Evolutionary conservation across 2,329 filamentous ascomycete genomes (phyloP), one percentile per base, ranked within the genome.

Genomic region (Botryotinia convoluta): DNA sequence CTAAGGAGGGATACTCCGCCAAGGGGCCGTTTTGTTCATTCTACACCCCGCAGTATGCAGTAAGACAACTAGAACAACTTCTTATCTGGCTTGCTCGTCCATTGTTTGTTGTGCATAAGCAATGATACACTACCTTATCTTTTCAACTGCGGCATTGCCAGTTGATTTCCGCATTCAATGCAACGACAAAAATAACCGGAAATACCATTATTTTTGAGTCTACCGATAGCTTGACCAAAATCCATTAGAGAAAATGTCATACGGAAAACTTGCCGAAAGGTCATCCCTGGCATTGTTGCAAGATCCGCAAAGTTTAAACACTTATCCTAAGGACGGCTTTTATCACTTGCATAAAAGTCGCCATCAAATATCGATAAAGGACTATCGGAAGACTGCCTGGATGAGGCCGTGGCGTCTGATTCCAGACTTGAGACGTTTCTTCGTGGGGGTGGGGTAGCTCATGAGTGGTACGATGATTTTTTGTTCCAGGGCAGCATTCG

Each of bases 41-140:
- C 26, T 65, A 51, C 20, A 37, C 44, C 63, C 63, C 29, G 63
- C 63, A 48, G 62, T 48, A 65, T 48, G 63, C 44, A n/a, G 42
- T 48, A 37, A 65, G 63, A 37, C 29, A 12, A 62, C 22, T 42
- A 62, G 26, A 22, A 62, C 60, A 20, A 18, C 63, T 65, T 48
- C 62, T 65, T 65, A 48, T 48, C 29, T 37, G 14, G 26, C 44
- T 22, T 39, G 44, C 14, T 14, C 22, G 26, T 65, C 29, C 26
- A 16, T 54, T n/a, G 26, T 7, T 39, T 35, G 16, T 67, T 54
- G 10, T 67, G 45, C 45, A 67, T 54, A n/a, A n/a, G 22, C 29
- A 39, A 51, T 29, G 62, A 45, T 45, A 37, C 64, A n/a, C 44
- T 26, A n/a, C 26, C 64, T 67, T 54, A n/a, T 29, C 45, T 29